These are phyloP conservation scores for Saksenaea oblongispora DNA, from an alignment of 371 early-diverging fungal genomes.

Conservation along the genomic window DNA sequence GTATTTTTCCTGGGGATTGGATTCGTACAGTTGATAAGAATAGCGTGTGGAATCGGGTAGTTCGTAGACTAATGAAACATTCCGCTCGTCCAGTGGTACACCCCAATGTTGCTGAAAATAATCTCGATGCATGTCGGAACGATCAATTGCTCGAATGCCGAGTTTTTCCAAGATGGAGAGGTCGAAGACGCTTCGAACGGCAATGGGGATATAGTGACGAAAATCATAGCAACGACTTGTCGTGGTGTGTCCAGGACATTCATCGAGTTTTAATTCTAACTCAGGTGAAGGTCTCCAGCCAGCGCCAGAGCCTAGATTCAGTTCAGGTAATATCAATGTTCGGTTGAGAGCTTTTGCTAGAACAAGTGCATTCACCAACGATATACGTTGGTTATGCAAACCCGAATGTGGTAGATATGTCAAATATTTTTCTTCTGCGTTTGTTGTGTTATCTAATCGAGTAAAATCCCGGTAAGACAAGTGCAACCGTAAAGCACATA, in stretches of 20 bases:
- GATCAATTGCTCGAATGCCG: conserved; percentile 34
- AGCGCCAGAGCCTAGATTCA: conserved; percentile 39
- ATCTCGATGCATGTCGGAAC: conserved; percentile 27
- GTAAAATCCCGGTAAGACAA: background rate
- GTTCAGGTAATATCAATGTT: conserved; percentile 55
- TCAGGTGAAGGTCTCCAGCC: conserved; percentile 29
- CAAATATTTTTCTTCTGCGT: conserved; percentile 37
- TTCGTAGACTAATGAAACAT: conserved; percentile 21
- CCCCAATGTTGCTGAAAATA: conserved; percentile 23
- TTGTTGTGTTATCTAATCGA: background rate
- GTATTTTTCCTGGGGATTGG: conserved; percentile 9
- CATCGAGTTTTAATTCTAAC: conserved; percentile 13
- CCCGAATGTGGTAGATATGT: conserved; percentile 65
- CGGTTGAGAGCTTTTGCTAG: conserved; percentile 58
- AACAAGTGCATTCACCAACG: conserved; percentile 56
- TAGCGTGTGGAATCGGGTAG: conserved; percentile 36
- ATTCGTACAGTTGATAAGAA: conserved; percentile 53
- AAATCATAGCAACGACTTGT: conserved; percentile 5
- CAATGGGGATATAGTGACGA: conserved; percentile 24
- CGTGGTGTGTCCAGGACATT: conserved; percentile 1
- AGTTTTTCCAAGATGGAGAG: conserved; percentile 16
- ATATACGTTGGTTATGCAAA: conserved; percentile 59
- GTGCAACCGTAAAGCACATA: background rate
- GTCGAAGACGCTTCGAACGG: conserved; percentile 28
- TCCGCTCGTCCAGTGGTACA: conserved; percentile 5